Evolutionary conservation across 306 rosid species (phyloP).

Genomic region (Begonia peltatifolia): DNA sequence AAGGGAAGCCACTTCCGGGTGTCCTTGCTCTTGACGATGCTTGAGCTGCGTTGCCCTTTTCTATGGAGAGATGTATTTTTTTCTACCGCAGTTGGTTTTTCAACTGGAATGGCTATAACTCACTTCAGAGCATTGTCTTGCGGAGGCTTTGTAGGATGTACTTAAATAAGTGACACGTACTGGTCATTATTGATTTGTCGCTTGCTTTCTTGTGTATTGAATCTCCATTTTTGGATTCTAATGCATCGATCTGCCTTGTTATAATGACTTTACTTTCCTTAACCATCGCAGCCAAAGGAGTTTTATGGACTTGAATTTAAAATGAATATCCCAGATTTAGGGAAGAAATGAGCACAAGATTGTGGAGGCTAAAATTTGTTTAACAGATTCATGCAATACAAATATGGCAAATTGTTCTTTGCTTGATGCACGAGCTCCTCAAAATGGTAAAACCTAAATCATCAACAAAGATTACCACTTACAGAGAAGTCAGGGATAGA

Average conservation of each 20-base stretch:
- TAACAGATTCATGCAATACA: too few relatives aligned
- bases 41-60: conserved; percentile 16
- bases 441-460: too few relatives aligned
- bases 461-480: too few relatives aligned
- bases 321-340: too few relatives aligned
- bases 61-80: not conserved
- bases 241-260: not conserved
- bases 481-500: too few relatives aligned
- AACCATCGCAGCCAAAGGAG: too few relatives aligned
- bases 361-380: too few relatives aligned
- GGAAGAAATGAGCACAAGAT: too few relatives aligned
- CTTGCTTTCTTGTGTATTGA: not conserved
- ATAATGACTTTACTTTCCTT: not conserved
- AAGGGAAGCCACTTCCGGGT: conserved; percentile 89
- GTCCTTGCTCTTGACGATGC: conserved; percentile 88
- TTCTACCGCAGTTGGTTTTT: not conserved
- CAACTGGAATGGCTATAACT: too few relatives aligned
- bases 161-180: not conserved
- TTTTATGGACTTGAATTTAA: too few relatives aligned
- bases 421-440: too few relatives aligned
- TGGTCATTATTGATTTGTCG: not conserved
- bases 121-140: not conserved
- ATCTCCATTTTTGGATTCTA: not conserved
- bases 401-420: too few relatives aligned
- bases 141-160: not conserved